Conservation (phyloP, 1,284 basidiomycete genomes). For the Apiotrichum siamense region DNA sequence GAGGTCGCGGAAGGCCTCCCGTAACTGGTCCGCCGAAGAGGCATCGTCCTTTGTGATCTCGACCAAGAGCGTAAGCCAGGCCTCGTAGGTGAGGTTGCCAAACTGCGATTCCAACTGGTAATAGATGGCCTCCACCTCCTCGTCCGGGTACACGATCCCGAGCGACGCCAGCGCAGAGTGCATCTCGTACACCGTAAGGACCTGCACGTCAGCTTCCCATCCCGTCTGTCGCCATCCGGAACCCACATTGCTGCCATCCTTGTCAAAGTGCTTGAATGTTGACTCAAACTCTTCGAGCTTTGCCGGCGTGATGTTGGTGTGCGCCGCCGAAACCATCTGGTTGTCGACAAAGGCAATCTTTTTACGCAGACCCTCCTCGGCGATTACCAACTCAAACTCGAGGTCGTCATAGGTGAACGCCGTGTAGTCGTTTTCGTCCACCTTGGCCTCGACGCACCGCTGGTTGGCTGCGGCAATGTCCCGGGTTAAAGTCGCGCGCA, state of each 20-base stretch:
- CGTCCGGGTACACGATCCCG: slow-evolving; percentile 87
- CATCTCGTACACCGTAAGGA: slow-evolving; percentile 77
- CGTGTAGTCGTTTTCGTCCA: slow-evolving; percentile 96
- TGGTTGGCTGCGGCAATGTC: slow-evolving; percentile 52
- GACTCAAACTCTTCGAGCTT: slow-evolving; percentile 96
- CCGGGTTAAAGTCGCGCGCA: slow-evolving; percentile 24
- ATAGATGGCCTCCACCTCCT: slow-evolving; percentile 80
- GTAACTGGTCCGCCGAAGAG: slow-evolving; percentile 82
- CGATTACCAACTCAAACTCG: slow-evolving; percentile 78
- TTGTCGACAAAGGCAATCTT: slow-evolving; percentile 95
- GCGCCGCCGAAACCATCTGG: slow-evolving; percentile 69
- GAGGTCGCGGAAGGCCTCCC: slow-evolving; percentile 87
- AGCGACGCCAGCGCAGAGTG: slow-evolving; percentile 87
- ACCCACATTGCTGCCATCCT: slow-evolving; percentile 70
- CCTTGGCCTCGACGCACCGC: slow-evolving; percentile 80
- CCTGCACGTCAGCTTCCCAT: slow-evolving; percentile 44
- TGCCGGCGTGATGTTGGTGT: slow-evolving; percentile 68
- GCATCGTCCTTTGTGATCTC: slow-evolving; percentile 90
- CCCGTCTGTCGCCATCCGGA: no score
- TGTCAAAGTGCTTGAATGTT: slow-evolving; percentile 96
- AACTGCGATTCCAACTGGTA: slow-evolving; percentile 75
- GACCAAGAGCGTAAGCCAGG: slow-evolving; percentile 89
- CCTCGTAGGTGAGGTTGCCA: slow-evolving; percentile 85
- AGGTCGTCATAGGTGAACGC: slow-evolving; percentile 86
- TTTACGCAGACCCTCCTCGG: slow-evolving; percentile 74